Base-by-base conservation (phyloP, 768 basidiomycete genomes). In the Tephrocybe sp. region DNA sequence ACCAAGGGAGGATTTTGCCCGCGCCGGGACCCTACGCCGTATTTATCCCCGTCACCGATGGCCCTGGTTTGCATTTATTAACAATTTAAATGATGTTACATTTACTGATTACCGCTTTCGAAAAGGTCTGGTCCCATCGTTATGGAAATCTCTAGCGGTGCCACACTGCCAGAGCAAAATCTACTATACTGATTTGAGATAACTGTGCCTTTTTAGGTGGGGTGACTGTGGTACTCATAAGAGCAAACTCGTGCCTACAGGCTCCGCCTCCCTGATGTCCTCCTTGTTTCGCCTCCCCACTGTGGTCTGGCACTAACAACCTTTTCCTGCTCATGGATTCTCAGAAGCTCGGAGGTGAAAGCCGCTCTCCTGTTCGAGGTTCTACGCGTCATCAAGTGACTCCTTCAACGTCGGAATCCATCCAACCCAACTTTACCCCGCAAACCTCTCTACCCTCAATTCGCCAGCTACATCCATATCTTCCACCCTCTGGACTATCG, bases 391-490 rank as follows among this genome's bases (percentile, higher is more conserved):
- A 51, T 23, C 57, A 44, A 23, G 54, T 53, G 46, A 59, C 62
- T 28, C 52, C 66, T 33, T 55, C 61, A 37, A 61, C 24, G 42
- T 54, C 60, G 40, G 60, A 66, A 55, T 50, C 58, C 20, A 48
- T 60, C 14, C 51, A 58, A 21, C 21, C 53, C 14, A 61, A 49
- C 23, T 59, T 63, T 43, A 43, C 68, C 66, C 39, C 58, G 23
- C 70, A 69, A 32, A 70, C 70, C 2, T 72, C 72, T 42, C 73
- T 88, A 23, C 86, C 86, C 3, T 81, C 86, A 44, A 88, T 89
- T 60, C 81, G 81, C 45, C 80, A 85, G 28, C 71, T 88, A 20
- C 84, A 86, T 63, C 83, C 82, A 24, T 83, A 81, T 66, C 76
- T 85, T 18, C 78, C 80, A 3, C 79, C 78, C n/a, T 70, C 84